Percentiles rank a stretch among this genome's conserved stretches.
Evolutionary conservation across 2,329 filamentous ascomycete species (phyloP).

Genomic region (Tolypocladium inflatum): DNA sequence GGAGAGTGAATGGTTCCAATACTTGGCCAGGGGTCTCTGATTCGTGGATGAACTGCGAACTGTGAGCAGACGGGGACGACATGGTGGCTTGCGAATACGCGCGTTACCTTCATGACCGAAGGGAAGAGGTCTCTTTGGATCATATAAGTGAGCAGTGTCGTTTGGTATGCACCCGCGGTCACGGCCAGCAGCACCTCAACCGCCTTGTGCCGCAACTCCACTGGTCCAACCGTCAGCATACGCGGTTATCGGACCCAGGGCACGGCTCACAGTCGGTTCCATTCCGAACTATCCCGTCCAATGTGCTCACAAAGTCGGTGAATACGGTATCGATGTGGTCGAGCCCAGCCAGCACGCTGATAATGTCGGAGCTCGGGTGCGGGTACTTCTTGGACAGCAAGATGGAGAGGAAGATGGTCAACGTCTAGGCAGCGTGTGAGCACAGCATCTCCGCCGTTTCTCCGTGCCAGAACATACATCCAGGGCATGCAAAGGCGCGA

Average conservation of each 20-base stretch:
- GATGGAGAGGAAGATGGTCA: conserved; percentile 77
- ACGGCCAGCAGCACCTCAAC: conserved; percentile 74
- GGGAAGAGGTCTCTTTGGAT: conserved; percentile 92
- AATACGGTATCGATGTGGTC: conserved; percentile 82
- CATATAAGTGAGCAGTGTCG: conserved; percentile 87
- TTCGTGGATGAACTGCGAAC: conserved; percentile 66
- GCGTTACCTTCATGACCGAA: conserved; percentile 75
- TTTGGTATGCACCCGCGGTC: conserved; percentile 90
- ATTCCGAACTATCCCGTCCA: conserved; percentile 76
- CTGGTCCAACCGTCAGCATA: conserved; percentile 32
- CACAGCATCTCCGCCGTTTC: conserved; percentile 3
- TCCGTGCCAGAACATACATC: conserved; percentile 51
- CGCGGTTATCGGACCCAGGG: background rate
- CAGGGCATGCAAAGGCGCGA: conserved; percentile 68
- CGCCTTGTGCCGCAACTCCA: conserved; percentile 68
- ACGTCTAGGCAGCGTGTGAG: conserved; percentile 49
- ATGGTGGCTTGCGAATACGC: background rate
- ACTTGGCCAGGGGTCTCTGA: conserved; percentile 53
- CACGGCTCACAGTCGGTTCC: conserved; percentile 54
- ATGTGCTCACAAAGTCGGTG: conserved; percentile 72
- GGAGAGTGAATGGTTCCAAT: conserved; percentile 68
- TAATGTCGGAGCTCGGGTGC: conserved; percentile 91
- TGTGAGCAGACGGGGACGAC: conserved; percentile 1
- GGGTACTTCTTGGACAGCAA: conserved; percentile 85
- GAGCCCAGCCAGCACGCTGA: conserved; percentile 78